phyloP scores from a whole-genome alignment of 2,329 filamentous ascomycete species.

The Phaeosphaeriaceae sp. region DNA sequence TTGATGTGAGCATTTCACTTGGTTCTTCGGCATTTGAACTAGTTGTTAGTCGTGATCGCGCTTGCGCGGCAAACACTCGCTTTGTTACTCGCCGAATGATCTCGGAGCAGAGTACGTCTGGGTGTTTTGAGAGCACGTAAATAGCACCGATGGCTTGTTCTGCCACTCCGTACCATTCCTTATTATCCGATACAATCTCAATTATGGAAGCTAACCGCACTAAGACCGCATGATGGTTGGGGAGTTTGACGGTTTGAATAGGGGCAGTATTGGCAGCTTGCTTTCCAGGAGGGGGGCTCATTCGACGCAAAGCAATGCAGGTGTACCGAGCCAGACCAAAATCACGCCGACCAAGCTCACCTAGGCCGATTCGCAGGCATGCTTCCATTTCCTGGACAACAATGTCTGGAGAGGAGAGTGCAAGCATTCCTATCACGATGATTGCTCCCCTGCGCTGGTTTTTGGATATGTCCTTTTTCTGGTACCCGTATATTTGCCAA shows the following conservation, averaged over 20 bases:
- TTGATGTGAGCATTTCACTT: conserved; percentile 16
- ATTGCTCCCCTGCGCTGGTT: conserved; percentile 91
- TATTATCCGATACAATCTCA: conserved; percentile 84
- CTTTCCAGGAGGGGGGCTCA: conserved; percentile 74
- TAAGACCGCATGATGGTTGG: conserved; percentile 91
- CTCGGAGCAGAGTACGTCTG: conserved; percentile 90
- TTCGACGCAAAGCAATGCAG: conserved; percentile 88
- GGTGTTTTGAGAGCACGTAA: conserved; percentile 91
- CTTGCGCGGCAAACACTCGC: conserved; percentile 72
- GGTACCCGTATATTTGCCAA: conserved; percentile 97
- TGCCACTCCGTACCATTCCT: conserved; percentile 91
- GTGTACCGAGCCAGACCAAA: conserved; percentile 92
- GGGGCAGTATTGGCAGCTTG: conserved; percentile 67
- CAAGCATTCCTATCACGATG: conserved; percentile 96
- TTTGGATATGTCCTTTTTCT: conserved; percentile 85
- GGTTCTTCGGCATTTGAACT: conserved; percentile 43
- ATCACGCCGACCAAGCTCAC: conserved; percentile 78
- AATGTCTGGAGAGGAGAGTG: conserved; percentile 88
- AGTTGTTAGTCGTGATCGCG: conserved; percentile 43
- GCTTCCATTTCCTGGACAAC: conserved; percentile 94
- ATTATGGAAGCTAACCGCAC: conserved; percentile 80
- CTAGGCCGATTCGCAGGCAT: conserved; percentile 89
- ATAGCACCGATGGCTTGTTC: conserved; percentile 97
- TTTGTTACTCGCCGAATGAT: conserved; percentile 87
- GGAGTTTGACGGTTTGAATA: conserved; percentile 70